These are phyloP conservation scores for Pseudopediastrum boryanum DNA, from an alignment of 139 green algal genomes.

Conservation along the genomic window DNA sequence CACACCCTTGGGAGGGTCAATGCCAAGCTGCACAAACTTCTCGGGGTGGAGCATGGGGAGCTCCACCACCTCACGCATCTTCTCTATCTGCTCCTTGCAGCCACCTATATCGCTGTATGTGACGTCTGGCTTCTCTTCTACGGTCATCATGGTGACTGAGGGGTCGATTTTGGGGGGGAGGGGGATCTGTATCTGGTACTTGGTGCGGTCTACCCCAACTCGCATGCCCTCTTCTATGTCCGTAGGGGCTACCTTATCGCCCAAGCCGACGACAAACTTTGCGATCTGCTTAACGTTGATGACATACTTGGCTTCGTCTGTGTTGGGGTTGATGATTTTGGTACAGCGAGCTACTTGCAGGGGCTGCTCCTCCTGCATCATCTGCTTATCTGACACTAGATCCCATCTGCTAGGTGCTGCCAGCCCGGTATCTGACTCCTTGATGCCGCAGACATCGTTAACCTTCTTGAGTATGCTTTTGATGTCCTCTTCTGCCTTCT, in stretches of 20 bases:
- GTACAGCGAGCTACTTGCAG: slow-evolving; percentile 97
- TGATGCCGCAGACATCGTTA: slow-evolving; percentile 90
- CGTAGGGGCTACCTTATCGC: slow-evolving; percentile 96
- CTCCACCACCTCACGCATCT: slow-evolving; percentile 97
- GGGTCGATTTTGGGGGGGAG: slow-evolving; percentile 99
- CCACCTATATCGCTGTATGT: slow-evolving; percentile 97
- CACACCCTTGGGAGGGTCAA: slow-evolving; percentile 98
- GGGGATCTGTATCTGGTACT: slow-evolving; percentile 98
- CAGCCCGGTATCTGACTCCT: slow-evolving; percentile 95
- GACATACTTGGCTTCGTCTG: slow-evolving; percentile 98
- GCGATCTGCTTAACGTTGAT: slow-evolving; percentile 99
- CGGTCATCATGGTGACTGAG: slow-evolving; percentile 99
- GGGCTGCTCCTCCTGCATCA: slow-evolving; percentile 97
- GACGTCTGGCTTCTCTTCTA: slow-evolving; percentile 99
- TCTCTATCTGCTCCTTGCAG: slow-evolving; percentile 98
- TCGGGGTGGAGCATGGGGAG: slow-evolving; percentile 98
- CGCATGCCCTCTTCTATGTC: slow-evolving; percentile 99
- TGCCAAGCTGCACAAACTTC: slow-evolving; percentile 97
- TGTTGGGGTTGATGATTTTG: slow-evolving; percentile 99
- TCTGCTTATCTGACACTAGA: slow-evolving; percentile 99
- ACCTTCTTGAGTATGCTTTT: slow-evolving; percentile 86
- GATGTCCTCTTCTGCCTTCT: slow-evolving; percentile 83
- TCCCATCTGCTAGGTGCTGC: slow-evolving; percentile 97
- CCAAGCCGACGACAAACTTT: slow-evolving; percentile 99
- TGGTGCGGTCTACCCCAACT: slow-evolving; percentile 97